Percentiles rank a stretch among this genome's conserved stretches.
Evolutionary conservation across 1,284 basidiomycete species (phyloP).

Genomic region (Leccinum huronense): DNA sequence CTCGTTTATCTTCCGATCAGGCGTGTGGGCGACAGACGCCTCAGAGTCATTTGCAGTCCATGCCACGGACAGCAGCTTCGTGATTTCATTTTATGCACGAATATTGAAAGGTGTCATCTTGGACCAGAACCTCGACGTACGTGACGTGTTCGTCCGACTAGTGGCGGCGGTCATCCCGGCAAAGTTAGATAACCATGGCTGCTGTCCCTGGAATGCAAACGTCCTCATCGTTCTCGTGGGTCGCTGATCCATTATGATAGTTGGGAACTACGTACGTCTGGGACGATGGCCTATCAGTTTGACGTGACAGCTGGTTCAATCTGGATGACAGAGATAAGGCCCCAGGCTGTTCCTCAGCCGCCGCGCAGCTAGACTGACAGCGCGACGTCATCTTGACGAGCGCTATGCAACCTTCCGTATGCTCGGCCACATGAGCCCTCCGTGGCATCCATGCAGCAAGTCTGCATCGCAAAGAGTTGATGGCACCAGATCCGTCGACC

Average conservation of each 20-base stretch:
- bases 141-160: constrained; percentile 20
- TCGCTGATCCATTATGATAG: constrained; percentile 2
- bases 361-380: constrained; percentile 1
- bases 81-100: constrained; percentile 16
- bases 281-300: constrained; percentile 1
- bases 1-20: constrained; percentile 13
- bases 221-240: constrained; percentile 6
- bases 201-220: constrained; percentile 10
- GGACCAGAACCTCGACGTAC: constrained; percentile 8
- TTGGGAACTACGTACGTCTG: constrained; percentile 1
- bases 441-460: constrained; percentile 7
- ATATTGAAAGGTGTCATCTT: constrained; percentile 5
- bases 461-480: constrained; percentile 7
- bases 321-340: constrained; percentile 6
- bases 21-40: constrained; percentile 15
- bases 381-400: constrained; percentile 4
- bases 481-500: constrained; percentile 13
- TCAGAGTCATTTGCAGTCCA: constrained; percentile 12
- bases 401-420: not conserved
- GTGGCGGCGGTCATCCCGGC: constrained; percentile 13
- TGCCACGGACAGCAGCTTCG: constrained; percentile 18
- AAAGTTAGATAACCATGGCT: constrained; percentile 5
- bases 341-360: not conserved
- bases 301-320: constrained; percentile 9
- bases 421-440: constrained; percentile 9